Percentiles rank a stretch among this genome's conserved stretches.
Conservation (phyloP, 2,329 filamentous ascomycete genomes). For the Tolypocladium inflatum region DNA sequence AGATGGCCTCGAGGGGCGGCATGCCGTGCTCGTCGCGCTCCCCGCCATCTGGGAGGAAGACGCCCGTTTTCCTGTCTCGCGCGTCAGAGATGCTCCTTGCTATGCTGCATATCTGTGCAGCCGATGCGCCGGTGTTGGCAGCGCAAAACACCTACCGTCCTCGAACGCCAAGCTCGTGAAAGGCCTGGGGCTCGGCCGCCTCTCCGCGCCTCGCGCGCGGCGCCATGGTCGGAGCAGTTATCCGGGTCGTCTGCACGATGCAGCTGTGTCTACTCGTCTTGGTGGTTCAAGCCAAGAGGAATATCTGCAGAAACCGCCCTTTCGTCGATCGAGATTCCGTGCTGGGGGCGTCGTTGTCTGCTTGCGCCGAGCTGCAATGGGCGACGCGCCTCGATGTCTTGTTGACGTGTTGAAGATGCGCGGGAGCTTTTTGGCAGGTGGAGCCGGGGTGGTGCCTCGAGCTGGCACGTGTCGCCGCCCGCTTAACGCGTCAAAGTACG, state of each 20-base stretch:
- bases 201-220: constrained; percentile 21
- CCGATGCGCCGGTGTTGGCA: background rate
- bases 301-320: background rate
- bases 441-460: background rate
- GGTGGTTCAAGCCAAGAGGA: background rate
- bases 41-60: constrained; percentile 68
- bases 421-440: background rate
- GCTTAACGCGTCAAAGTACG: background rate
- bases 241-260: background rate
- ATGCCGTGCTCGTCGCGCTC: constrained; percentile 86
- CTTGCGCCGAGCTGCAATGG: background rate
- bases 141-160: constrained; percentile 24
- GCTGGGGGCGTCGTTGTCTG: background rate
- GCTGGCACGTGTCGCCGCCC: background rate
- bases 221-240: constrained; percentile 16
- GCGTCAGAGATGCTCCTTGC: constrained; percentile 1
- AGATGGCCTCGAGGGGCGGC: constrained; percentile 77
- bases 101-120: background rate
- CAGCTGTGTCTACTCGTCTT: background rate
- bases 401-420: constrained; percentile 9
- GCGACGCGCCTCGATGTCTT: constrained; percentile 3
- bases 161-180: constrained; percentile 23
- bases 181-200: constrained; percentile 18
- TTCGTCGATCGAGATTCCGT: background rate
- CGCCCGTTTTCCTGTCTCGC: constrained; percentile 70